Evolutionary conservation across 2,329 filamentous ascomycete genomes (phyloP).

Genomic region (Monilinia polystroma): DNA sequence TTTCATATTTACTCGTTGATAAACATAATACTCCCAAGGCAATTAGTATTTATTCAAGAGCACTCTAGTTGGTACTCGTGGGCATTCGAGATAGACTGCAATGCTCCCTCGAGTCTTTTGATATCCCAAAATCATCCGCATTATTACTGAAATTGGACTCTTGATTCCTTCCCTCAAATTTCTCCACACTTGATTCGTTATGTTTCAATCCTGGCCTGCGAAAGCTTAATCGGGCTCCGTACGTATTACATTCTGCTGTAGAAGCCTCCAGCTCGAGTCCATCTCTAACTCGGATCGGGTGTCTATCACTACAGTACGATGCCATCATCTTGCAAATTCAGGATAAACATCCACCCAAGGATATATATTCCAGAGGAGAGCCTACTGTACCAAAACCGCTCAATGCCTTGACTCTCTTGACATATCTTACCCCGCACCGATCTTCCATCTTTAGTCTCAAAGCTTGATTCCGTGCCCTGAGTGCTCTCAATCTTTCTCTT

Average conservation of each 20-base stretch:
- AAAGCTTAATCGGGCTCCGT: no score
- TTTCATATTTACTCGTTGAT: no score
- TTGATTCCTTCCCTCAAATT: no score
- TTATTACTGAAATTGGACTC: no score
- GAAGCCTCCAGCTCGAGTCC: background rate
- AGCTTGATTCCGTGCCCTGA: background rate
- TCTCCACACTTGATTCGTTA: no score
- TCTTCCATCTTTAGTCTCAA: background rate
- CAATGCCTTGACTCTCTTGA: background rate
- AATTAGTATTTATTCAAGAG: no score
- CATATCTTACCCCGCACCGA: slow-evolving; percentile 3
- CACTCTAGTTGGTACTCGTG: no score
- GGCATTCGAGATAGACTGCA: no score
- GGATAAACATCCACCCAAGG: background rate
- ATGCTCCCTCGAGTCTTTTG: no score
- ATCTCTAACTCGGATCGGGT: background rate
- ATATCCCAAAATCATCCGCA: background rate
- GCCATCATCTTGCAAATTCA: background rate
- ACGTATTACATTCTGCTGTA: no score
- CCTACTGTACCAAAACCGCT: background rate
- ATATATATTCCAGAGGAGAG: background rate
- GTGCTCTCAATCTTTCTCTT: background rate
- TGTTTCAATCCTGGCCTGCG: no score
- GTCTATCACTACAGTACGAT: background rate
- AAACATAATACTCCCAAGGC: no score